Conservation (phyloP, 768 basidiomycete genomes). For the Neoboletus subvelutipes region DNA sequence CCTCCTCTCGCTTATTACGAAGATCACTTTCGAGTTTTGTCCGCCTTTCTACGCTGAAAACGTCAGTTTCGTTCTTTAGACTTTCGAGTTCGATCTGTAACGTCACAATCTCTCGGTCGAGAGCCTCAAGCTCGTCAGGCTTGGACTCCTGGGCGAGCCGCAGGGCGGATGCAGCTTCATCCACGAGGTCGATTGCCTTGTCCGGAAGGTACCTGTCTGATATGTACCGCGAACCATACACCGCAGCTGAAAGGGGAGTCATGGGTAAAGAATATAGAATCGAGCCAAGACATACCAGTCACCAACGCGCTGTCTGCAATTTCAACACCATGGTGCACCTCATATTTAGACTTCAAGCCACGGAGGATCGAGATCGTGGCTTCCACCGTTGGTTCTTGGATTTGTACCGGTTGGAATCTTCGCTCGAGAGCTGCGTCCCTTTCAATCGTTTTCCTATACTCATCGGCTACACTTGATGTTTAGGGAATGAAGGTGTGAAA, state of each 20-base stretch:
- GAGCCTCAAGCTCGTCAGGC: constrained; percentile 78
- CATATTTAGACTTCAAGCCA: constrained; percentile 80
- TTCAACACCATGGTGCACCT: constrained; percentile 92
- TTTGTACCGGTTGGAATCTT: constrained; percentile 86
- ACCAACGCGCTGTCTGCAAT: constrained; percentile 88
- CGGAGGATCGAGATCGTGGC: constrained; percentile 85
- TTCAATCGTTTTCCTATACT: constrained; percentile 87
- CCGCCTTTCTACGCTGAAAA: constrained; percentile 76
- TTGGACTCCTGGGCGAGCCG: constrained; percentile 88
- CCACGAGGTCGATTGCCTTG: constrained; percentile 89
- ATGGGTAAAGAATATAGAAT: not conserved
- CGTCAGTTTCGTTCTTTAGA: constrained; percentile 83
- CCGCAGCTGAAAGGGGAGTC: constrained; percentile 53
- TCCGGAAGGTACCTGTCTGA: constrained; percentile 87
- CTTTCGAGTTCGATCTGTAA: constrained; percentile 89
- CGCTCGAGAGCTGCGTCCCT: constrained; percentile 91
- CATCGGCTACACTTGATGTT: constrained; percentile 49
- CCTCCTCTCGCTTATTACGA: constrained; percentile 58
- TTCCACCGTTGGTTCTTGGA: constrained; percentile 86
- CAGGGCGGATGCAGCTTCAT: constrained; percentile 87
- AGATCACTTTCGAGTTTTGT: constrained; percentile 65
- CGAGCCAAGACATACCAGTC: constrained; percentile 50
- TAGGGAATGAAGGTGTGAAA: not conserved
- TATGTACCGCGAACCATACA: constrained; percentile 83
- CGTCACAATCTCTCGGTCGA: constrained; percentile 83